Conservation (phyloP, 139 green algal species). For the Zygnema cylindricum region DNA sequence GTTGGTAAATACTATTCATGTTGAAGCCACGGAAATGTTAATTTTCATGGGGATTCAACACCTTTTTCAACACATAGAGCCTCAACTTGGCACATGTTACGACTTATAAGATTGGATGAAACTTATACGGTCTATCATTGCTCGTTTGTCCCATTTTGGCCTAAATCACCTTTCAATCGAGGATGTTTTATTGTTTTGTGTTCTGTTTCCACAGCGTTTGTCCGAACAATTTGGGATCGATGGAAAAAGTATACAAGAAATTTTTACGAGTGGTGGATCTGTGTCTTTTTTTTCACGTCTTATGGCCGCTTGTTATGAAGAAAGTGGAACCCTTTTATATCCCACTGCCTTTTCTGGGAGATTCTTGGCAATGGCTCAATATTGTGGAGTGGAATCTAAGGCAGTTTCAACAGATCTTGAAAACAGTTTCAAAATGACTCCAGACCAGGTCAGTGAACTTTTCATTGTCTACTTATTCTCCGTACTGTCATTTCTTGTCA, state of each 20-base stretch:
- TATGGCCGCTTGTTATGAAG: constrained; percentile 26
- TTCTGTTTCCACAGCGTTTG: constrained; percentile 24
- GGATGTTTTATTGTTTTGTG: neutral
- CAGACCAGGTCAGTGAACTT: constrained; percentile 9
- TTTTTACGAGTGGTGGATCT: constrained; percentile 18
- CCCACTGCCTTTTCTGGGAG: constrained; percentile 2
- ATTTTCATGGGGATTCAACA: too few relatives aligned
- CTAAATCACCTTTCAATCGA: too few relatives aligned
- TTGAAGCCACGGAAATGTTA: too few relatives aligned
- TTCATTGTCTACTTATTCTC: too few relatives aligned
- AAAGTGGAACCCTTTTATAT: constrained; percentile 28
- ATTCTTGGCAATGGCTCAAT: constrained; percentile 22
- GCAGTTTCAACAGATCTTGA: constrained; percentile 1
- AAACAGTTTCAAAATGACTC: constrained; percentile 20
- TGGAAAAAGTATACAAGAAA: neutral
- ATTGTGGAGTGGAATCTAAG: neutral
- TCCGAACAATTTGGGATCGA: neutral
- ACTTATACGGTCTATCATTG: too few relatives aligned
- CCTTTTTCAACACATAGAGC: too few relatives aligned
- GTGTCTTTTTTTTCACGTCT: constrained; percentile 24
- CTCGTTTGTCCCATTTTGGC: too few relatives aligned
- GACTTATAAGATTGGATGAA: too few relatives aligned
- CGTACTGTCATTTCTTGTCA: too few relatives aligned
- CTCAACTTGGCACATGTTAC: too few relatives aligned
- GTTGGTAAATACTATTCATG: too few relatives aligned